Conservation (phyloP, 2,329 filamentous ascomycete genomes). For the Raffaelea ambrosiae region DNA sequence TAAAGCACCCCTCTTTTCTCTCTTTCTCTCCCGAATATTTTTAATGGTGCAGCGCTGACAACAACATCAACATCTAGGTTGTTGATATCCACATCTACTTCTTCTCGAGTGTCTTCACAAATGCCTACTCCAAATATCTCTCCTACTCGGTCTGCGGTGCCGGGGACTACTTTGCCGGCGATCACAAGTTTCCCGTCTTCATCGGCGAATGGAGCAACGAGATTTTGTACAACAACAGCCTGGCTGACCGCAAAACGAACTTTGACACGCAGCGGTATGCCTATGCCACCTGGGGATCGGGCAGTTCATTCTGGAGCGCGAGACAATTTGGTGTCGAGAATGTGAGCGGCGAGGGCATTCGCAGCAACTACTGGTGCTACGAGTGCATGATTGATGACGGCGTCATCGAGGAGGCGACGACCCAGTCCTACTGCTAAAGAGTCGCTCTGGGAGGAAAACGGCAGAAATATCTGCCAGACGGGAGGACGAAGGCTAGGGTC, state of each 20-base stretch:
- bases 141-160: slow-evolving; percentile 6
- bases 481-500: too few relatives aligned
- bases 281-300: not conserved
- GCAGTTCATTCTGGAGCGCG: slow-evolving; percentile 6
- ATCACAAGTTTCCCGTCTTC: slow-evolving; percentile 4
- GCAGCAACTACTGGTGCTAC: slow-evolving; percentile 7
- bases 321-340: slow-evolving; percentile 3
- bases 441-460: too few relatives aligned
- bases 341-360: slow-evolving; percentile 2
- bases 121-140: slow-evolving; percentile 4
- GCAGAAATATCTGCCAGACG: too few relatives aligned
- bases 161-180: slow-evolving; percentile 3
- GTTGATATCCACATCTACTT: slow-evolving; percentile 7
- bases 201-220: slow-evolving; percentile 7
- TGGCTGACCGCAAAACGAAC: slow-evolving; percentile 6
- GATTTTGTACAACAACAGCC: slow-evolving; percentile 6
- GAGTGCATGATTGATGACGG: slow-evolving; percentile 6
- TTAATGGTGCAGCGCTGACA: not conserved
- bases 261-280: slow-evolving; percentile 7
- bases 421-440: slow-evolving; percentile 7
- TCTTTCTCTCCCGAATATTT: too few relatives aligned
- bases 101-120: slow-evolving; percentile 3
- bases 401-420: slow-evolving; percentile 3
- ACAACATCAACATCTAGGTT: slow-evolving; percentile 2
- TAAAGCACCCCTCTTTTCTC: too few relatives aligned